Conservation (phyloP, 176 grass and related monocot genomes). For the Bonia amplexicaulis region DNA sequence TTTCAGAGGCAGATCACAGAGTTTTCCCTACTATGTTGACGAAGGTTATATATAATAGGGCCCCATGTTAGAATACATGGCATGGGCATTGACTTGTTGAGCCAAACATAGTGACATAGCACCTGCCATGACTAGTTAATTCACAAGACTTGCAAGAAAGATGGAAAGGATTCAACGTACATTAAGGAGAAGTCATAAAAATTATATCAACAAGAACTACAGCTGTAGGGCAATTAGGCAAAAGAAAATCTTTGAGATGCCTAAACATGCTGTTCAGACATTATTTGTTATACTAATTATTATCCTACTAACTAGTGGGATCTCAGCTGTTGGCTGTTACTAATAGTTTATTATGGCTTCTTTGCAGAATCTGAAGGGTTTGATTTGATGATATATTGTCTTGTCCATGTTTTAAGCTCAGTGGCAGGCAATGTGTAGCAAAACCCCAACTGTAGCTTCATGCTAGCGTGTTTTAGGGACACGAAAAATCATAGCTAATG, state of each 20-base stretch:
- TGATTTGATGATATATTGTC: neutral
- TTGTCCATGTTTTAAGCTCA: neutral
- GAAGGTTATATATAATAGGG: neutral
- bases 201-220: neutral
- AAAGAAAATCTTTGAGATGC: neutral
- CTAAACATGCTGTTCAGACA: neutral
- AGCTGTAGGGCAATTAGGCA: neutral
- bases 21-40: slow-evolving; percentile 4
- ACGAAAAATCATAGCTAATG: neutral
- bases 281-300: neutral
- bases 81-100: slow-evolving; percentile 23
- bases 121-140: neutral
- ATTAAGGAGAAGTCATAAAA: neutral
- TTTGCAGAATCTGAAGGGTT: neutral
- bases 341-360: neutral
- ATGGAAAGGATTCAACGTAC: neutral
- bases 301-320: slow-evolving; percentile 13
- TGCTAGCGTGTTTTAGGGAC: neutral
- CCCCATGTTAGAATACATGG: slow-evolving; percentile 27
- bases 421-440: neutral
- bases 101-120: neutral
- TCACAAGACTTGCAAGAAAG: neutral
- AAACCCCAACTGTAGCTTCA: neutral
- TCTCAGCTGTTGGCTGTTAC: neutral
- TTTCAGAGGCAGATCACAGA: slow-evolving; percentile 19